These are phyloP conservation scores for Coemansia brasiliensis DNA, from an alignment of 192 early-diverging fungal species.

Conservation along the genomic window DNA sequence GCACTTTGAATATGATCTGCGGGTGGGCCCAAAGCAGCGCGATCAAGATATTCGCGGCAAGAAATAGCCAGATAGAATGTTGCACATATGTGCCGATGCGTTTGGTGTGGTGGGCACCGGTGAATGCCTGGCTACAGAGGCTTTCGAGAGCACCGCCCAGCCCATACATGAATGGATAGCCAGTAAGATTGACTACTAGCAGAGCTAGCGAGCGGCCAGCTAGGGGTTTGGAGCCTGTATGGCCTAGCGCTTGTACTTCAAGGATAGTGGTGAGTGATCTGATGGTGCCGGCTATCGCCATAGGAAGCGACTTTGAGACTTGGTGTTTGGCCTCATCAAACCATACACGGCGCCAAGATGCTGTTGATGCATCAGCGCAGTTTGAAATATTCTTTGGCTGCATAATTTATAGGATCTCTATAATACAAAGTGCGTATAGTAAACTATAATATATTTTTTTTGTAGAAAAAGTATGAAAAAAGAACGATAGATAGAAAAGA, in stretches of 20 bases:
- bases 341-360: slow-evolving; percentile 18
- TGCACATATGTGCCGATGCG: slow-evolving; percentile 73
- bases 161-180: slow-evolving; percentile 73
- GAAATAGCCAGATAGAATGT: slow-evolving; percentile 76
- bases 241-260: slow-evolving; percentile 65
- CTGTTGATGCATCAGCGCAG: no score
- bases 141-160: slow-evolving; percentile 75
- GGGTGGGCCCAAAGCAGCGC: slow-evolving; percentile 44
- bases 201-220: slow-evolving; percentile 68
- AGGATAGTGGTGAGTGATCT: slow-evolving; percentile 65
- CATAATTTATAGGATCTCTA: no score
- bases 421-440: no score
- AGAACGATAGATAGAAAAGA: no score
- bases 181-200: slow-evolving; percentile 75
- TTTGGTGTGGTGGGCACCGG: slow-evolving; percentile 57
- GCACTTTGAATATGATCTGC: slow-evolving; percentile 59
- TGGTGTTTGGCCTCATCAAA: slow-evolving; percentile 28
- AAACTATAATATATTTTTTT: no score
- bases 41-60: slow-evolving; percentile 31
- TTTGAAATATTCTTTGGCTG: no score
- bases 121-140: slow-evolving; percentile 73
- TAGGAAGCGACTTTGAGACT: slow-evolving; percentile 53
- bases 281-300: slow-evolving; percentile 62
- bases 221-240: slow-evolving; percentile 61
- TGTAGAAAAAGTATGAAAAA: no score